Conservation (phyloP, 768 basidiomycete species). For the Leccinum arenicola region DNA sequence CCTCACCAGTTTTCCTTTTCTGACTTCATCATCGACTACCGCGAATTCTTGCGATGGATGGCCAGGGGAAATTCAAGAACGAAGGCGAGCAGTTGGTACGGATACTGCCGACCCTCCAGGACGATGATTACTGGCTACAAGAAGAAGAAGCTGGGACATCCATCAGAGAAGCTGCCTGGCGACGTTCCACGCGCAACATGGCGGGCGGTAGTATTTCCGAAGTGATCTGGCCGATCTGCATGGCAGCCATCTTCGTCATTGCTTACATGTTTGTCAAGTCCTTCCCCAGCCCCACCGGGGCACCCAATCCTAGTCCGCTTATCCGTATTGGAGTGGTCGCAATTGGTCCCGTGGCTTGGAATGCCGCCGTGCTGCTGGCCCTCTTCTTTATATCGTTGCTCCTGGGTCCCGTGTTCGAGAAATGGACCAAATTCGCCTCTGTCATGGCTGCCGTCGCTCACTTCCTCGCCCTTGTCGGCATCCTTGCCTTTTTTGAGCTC, state of each 20-base stretch:
- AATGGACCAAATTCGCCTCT: conserved; percentile 85
- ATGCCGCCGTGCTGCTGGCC: conserved; percentile 79
- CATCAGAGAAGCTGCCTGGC: conserved; percentile 94
- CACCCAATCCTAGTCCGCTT: conserved; percentile 74
- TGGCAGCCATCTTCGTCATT: conserved; percentile 74
- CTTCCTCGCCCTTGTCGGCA: conserved; percentile 72
- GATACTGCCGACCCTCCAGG: conserved; percentile 94
- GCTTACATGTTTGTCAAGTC: conserved; percentile 95
- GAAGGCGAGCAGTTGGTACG: conserved; percentile 98
- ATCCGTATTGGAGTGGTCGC: conserved; percentile 87
- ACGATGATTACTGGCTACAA: conserved; percentile 99
- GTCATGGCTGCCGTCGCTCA: conserved; percentile 94
- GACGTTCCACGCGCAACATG: conserved; percentile 92
- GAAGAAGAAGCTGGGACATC: conserved; percentile 97
- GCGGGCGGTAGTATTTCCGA: conserved; percentile 83
- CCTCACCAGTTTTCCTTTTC: conserved; percentile 98
- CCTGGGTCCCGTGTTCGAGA: conserved; percentile 84
- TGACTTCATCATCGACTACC: conserved; percentile 98
- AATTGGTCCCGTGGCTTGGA: conserved; percentile 93
- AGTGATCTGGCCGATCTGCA: conserved; percentile 74
- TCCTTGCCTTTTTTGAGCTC: conserved; percentile 93
- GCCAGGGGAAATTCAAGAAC: conserved; percentile 95
- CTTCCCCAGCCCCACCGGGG: conserved; percentile 66
- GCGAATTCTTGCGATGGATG: conserved; percentile 99
- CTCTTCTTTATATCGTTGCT: conserved; percentile 93